Conservation (phyloP, 306 rosid genomes). For the Cucumis melo region DNA sequence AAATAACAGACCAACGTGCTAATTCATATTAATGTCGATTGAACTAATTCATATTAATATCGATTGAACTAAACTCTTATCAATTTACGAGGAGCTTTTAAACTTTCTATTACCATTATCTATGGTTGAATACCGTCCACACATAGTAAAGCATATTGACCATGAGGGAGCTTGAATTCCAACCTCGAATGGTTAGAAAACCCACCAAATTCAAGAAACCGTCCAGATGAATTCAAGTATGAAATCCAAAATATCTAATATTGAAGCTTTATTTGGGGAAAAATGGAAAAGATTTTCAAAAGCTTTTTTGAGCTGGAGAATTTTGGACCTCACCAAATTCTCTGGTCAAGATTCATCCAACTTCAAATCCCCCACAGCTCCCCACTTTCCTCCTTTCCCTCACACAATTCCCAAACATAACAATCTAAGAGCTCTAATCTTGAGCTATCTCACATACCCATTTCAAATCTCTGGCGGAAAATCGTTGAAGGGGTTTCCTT, state of each 20-base stretch:
- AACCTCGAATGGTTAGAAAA: neutral
- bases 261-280: neutral
- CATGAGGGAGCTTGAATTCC: too few relatives aligned
- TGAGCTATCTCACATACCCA: conserved; percentile 27
- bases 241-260: neutral
- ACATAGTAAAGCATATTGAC: too few relatives aligned
- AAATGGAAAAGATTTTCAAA: neutral
- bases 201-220: neutral
- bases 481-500: neutral
- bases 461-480: conserved; percentile 8
- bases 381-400: conserved; percentile 10
- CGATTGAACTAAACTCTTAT: too few relatives aligned
- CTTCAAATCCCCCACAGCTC: conserved; percentile 21
- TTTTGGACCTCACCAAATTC: conserved; percentile 43
- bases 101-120: too few relatives aligned
- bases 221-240: neutral
- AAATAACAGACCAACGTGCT: too few relatives aligned
- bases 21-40: too few relatives aligned
- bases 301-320: conserved; percentile 5
- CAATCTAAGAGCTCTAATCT: conserved; percentile 19
- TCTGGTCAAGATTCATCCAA: conserved; percentile 37
- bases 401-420: conserved; percentile 25
- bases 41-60: too few relatives aligned
- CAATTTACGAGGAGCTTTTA: too few relatives aligned
- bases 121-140: too few relatives aligned